These are phyloP conservation scores for Tuber microsphaerosporum DNA, from an alignment of 495 filamentous ascomycete genomes.

Conservation along the genomic window DNA sequence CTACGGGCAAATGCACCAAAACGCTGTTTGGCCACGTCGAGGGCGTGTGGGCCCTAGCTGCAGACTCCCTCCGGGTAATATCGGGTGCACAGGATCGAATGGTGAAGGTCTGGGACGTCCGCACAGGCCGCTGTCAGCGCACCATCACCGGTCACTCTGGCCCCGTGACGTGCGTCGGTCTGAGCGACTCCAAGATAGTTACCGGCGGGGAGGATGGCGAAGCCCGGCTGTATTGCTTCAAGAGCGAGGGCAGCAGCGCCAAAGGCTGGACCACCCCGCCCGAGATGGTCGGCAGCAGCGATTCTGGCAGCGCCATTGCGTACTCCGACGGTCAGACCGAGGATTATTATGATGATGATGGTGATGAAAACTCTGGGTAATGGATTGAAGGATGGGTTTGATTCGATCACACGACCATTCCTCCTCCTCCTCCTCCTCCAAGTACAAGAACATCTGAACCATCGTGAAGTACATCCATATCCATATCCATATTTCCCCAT, in stretches of 20 bases:
- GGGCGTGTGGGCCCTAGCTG: constrained; percentile 89
- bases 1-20: constrained; percentile 69
- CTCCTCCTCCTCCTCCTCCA: not conserved
- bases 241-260: constrained; percentile 45
- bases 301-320: constrained; percentile 27
- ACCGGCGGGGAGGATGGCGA: constrained; percentile 91
- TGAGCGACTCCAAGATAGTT: constrained; percentile 78
- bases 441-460: not conserved
- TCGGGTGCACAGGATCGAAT: constrained; percentile 86
- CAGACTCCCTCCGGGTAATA: constrained; percentile 81
- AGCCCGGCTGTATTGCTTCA: constrained; percentile 80
- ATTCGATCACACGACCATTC: not conserved
- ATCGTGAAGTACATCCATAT: not conserved
- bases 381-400: not conserved
- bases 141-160: constrained; percentile 84
- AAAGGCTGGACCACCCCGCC: constrained; percentile 36
- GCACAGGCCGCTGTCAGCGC: constrained; percentile 80
- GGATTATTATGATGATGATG: constrained; percentile 10
- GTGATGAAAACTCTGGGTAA: not conserved
- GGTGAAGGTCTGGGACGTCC: constrained; percentile 94
- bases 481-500: not conserved
- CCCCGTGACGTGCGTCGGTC: constrained; percentile 83
- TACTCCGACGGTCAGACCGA: constrained; percentile 14
- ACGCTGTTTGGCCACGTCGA: constrained; percentile 96
- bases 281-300: constrained; percentile 33